Conservation (phyloP, 352 stramenopile species). For the Phytophthora vignae region DNA sequence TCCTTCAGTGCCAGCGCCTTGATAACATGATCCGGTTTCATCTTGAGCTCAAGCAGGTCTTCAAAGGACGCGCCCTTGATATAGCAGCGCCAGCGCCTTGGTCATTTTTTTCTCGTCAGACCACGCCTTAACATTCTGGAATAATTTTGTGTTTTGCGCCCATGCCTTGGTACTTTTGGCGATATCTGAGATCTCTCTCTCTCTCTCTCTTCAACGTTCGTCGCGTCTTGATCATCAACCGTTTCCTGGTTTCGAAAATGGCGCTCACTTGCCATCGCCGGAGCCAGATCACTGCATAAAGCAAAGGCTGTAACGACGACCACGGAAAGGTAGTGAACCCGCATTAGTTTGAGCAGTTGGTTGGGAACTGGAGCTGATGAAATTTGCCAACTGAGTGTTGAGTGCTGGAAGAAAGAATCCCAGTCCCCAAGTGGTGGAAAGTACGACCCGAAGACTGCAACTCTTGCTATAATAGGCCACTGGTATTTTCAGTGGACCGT, state of each 20-base stretch:
- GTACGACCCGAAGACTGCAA: too few species aligned
- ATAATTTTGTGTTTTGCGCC: background rate
- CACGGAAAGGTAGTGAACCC: background rate
- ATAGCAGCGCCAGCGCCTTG: background rate
- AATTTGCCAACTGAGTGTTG: too few species aligned
- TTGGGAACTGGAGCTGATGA: too few species aligned
- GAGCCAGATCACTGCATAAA: background rate
- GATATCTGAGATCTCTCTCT: background rate
- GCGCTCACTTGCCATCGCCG: background rate
- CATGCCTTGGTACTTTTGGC: background rate
- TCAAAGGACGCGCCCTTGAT: background rate
- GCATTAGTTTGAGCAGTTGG: background rate
- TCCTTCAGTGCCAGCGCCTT: background rate
- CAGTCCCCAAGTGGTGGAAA: too few species aligned
- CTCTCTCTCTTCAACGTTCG: background rate
- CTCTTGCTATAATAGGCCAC: too few species aligned
- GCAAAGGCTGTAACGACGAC: background rate
- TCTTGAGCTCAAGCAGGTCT: background rate
- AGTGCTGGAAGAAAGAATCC: too few species aligned
- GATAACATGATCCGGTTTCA: background rate
- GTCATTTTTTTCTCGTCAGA: background rate
- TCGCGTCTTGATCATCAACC: background rate
- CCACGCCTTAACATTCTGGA: background rate
- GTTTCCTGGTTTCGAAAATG: background rate
- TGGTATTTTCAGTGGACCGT: too few species aligned